Evolutionary conservation across 2,329 filamentous ascomycete species (phyloP).

Genomic region (Cordyceps cateniannulata): DNA sequence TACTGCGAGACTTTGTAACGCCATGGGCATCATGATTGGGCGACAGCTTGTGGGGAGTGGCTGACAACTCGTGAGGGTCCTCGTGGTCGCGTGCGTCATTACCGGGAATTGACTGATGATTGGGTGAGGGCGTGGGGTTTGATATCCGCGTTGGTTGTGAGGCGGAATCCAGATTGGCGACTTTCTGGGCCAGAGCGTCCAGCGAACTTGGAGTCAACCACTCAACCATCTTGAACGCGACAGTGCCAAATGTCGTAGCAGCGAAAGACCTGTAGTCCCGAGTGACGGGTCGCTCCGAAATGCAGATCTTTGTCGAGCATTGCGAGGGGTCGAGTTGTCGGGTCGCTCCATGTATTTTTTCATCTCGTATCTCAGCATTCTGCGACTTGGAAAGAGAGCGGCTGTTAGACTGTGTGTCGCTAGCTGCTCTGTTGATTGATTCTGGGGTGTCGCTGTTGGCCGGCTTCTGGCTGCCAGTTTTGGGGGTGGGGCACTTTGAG

Average conservation of each 20-base stretch:
- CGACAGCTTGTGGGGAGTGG: neutral
- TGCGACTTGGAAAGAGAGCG: neutral
- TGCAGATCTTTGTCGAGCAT: conserved; percentile 23
- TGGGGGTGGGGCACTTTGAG: conserved; percentile 11
- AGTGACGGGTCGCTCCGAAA: conserved; percentile 40
- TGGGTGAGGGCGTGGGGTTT: neutral
- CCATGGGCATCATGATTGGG: neutral
- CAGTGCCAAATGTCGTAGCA: conserved; percentile 58
- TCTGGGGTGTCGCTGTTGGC: conserved; percentile 25
- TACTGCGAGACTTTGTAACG: neutral
- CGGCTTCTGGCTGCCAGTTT: conserved; percentile 38
- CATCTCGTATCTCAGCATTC: neutral
- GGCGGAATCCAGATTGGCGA: conserved; percentile 11
- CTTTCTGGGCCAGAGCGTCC: conserved; percentile 38
- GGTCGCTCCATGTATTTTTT: neutral
- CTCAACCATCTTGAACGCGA: conserved; percentile 63
- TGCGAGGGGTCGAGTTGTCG: neutral
- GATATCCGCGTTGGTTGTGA: neutral
- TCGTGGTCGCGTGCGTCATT: conserved; percentile 3
- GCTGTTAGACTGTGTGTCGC: neutral
- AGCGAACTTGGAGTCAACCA: conserved; percentile 59
- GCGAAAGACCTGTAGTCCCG: conserved; percentile 56
- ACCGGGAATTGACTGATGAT: neutral
- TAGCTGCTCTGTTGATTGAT: neutral
- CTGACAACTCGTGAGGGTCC: neutral